Conservation (phyloP, 805 yeast genomes). For the Spathaspora boniae region DNA sequence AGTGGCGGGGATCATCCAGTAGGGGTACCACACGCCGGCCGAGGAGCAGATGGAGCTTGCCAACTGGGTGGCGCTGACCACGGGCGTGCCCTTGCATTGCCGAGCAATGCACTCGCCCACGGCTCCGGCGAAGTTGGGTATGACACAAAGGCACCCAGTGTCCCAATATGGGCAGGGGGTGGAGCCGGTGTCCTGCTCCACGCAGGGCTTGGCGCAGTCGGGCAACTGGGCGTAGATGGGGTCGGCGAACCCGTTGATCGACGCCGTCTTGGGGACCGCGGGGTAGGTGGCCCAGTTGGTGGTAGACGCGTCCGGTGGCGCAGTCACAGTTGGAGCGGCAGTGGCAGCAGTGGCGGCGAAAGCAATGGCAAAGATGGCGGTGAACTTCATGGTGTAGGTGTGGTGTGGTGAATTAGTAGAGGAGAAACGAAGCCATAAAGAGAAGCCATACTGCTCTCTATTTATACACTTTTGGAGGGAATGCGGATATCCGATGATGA, state of each 20-base stretch:
- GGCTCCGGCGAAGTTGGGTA: constrained; percentile 29
- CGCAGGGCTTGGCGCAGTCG: constrained; percentile 35
- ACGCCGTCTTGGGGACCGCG: constrained; percentile 34
- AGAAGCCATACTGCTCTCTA: too few species aligned
- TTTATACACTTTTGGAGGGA: too few species aligned
- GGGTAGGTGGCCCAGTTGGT: constrained; percentile 29
- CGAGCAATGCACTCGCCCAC: constrained; percentile 38
- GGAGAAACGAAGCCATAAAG: too few species aligned
- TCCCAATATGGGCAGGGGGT: constrained; percentile 48
- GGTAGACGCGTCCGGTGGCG: constrained; percentile 3
- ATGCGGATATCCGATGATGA: too few species aligned
- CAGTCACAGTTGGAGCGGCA: constrained; percentile 1
- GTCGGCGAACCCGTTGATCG: constrained; percentile 43
- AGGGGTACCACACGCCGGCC: constrained; percentile 29
- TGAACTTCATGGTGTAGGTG: too few species aligned
- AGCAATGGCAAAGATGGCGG: too few species aligned
- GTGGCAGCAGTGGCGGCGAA: constrained; percentile 3
- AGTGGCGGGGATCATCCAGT: constrained; percentile 25
- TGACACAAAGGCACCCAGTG: constrained; percentile 44
- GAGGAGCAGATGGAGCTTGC: constrained; percentile 35
- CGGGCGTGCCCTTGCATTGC: constrained; percentile 33
- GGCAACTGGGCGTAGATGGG: constrained; percentile 30
- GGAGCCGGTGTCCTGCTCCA: constrained; percentile 25
- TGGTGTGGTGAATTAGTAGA: too few species aligned
- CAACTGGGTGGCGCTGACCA: constrained; percentile 23